Conservation (phyloP, 169 alveolate genomes). For the Plasmodium billcollinsi region DNA sequence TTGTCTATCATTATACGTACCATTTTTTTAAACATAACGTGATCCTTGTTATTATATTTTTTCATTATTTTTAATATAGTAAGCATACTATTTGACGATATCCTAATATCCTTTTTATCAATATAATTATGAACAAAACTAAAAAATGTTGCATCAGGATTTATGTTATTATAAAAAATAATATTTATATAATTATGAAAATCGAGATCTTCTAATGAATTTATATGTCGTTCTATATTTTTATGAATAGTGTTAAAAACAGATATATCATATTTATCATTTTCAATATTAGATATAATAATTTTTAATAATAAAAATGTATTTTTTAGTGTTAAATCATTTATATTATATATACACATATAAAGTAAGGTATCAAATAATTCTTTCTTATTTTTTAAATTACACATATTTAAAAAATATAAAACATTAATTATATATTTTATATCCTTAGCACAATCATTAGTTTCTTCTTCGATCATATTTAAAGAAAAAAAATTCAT, state of each 20-base stretch:
- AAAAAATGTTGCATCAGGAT: slow-evolving; percentile 33
- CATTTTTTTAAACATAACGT: slow-evolving; percentile 17
- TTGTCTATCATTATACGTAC: neutral
- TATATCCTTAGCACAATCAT: slow-evolving; percentile 22
- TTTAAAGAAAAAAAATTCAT: slow-evolving; percentile 7
- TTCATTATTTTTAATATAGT: slow-evolving; percentile 45
- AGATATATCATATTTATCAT: neutral
- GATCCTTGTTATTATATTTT: slow-evolving; percentile 30
- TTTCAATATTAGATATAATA: slow-evolving; percentile 6
- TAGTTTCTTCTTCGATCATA: slow-evolving; percentile 57
- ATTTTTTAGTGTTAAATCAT: slow-evolving; percentile 22
- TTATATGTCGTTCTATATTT: slow-evolving; percentile 62
- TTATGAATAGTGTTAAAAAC: slow-evolving; percentile 18
- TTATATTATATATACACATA: slow-evolving; percentile 57
- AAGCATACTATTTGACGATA: slow-evolving; percentile 15
- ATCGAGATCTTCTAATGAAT: slow-evolving; percentile 1
- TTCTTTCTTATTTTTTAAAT: slow-evolving; percentile 28
- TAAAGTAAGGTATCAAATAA: slow-evolving; percentile 20
- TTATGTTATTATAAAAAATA: slow-evolving; percentile 21
- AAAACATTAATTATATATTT: slow-evolving; percentile 44
- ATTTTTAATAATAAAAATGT: slow-evolving; percentile 40
- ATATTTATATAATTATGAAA: slow-evolving; percentile 28
- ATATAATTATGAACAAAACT: slow-evolving; percentile 17
- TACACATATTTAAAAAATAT: slow-evolving; percentile 52
- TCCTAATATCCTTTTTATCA: neutral